Evolutionary conservation across 1,284 basidiomycete genomes (phyloP).

Genomic region (Heliocybe sulcata): DNA sequence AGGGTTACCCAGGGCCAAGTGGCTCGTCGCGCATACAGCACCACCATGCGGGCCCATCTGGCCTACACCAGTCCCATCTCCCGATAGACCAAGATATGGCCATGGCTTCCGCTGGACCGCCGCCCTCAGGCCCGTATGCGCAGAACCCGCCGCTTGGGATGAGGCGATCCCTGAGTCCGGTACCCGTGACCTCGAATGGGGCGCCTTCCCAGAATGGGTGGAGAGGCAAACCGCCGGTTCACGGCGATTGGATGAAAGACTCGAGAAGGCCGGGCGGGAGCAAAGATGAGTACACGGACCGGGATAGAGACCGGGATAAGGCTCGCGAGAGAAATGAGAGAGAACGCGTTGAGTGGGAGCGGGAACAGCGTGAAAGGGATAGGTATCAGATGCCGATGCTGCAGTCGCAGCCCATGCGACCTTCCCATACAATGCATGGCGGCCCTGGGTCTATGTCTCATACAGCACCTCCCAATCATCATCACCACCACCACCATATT

Average conservation of each 20-base stretch:
- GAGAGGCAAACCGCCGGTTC: constrained; percentile 1
- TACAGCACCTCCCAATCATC: constrained; percentile 21
- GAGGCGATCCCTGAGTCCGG: constrained; percentile 23
- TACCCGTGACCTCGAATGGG: constrained; percentile 8
- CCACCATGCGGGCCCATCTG: constrained; percentile 19
- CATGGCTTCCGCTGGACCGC: constrained; percentile 11
- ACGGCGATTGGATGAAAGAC: constrained; percentile 1
- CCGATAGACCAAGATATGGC: constrained; percentile 18
- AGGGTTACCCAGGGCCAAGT: constrained; percentile 13
- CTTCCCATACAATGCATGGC: constrained; percentile 8
- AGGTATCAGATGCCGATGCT: neutral
- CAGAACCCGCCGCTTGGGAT: constrained; percentile 11
- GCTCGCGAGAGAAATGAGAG: neutral
- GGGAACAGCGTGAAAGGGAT: neutral
- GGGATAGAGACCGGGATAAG: constrained; percentile 1
- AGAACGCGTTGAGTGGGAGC: neutral
- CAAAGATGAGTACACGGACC: neutral
- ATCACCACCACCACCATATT: constrained; percentile 36
- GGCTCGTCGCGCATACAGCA: constrained; percentile 15
- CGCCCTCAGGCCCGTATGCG: constrained; percentile 12
- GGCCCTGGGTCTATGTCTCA: constrained; percentile 18
- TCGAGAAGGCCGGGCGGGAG: neutral
- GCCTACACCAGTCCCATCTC: constrained; percentile 16
- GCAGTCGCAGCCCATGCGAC: neutral
- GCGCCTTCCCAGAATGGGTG: constrained; percentile 8